Percentiles rank a stretch among this genome's conserved stretches.
These are phyloP conservation scores for Staphylotrichum tortipilum DNA, from an alignment of 495 filamentous ascomycete species.

Conservation along the genomic window DNA sequence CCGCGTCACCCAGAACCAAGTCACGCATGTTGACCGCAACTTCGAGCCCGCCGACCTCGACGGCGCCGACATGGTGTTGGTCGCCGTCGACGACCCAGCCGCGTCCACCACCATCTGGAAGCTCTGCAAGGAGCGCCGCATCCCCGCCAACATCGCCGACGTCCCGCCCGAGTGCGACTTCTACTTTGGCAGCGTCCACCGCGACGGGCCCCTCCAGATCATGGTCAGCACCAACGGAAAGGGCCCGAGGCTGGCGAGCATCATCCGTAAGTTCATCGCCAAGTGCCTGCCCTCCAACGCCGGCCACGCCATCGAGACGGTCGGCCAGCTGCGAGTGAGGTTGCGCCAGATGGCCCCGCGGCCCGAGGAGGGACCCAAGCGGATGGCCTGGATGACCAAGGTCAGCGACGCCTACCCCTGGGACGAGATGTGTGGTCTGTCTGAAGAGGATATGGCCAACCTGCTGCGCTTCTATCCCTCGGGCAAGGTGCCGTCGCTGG, in stretches of 20 bases:
- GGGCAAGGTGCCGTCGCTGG: constrained; percentile 38
- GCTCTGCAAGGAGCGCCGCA: constrained; percentile 73
- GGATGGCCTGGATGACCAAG: constrained; percentile 93
- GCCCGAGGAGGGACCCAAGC: constrained; percentile 65
- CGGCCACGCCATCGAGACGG: constrained; percentile 73
- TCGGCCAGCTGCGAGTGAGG: constrained; percentile 71
- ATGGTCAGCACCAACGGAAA: constrained; percentile 99
- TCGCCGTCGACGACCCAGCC: constrained; percentile 83
- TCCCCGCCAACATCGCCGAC: constrained; percentile 92
- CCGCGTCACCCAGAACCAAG: constrained; percentile 62
- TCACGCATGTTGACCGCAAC: constrained; percentile 68
- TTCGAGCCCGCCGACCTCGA: constrained; percentile 80
- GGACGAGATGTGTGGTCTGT: constrained; percentile 78
- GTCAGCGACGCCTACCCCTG: constrained; percentile 83
- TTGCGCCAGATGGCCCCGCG: constrained; percentile 67
- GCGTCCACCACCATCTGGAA: constrained; percentile 84
- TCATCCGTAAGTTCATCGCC: constrained; percentile 78
- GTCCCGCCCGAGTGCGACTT: constrained; percentile 97
- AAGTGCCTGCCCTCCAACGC: constrained; percentile 62
- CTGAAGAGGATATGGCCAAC: constrained; percentile 73
- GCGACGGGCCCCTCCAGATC: constrained; percentile 90
- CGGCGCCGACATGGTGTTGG: constrained; percentile 63
- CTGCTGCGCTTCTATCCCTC: constrained; percentile 62
- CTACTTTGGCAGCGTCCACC: constrained; percentile 91
- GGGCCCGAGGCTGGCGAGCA: constrained; percentile 81